These are phyloP conservation scores for Dendryphion nanum DNA, from an alignment of 2,329 filamentous ascomycete genomes.

Conservation along the genomic window DNA sequence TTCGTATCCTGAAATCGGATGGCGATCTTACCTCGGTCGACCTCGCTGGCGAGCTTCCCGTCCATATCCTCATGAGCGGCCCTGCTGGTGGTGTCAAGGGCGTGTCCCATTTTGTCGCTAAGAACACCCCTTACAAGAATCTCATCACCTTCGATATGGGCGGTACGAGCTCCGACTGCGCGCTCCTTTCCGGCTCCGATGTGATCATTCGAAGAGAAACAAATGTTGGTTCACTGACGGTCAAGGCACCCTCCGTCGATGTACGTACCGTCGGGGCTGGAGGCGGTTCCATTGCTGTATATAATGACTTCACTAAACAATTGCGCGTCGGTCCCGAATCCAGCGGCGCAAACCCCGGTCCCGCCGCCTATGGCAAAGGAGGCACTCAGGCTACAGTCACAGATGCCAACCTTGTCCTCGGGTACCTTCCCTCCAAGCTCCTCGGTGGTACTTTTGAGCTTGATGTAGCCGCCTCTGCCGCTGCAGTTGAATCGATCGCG, in stretches of 20 bases:
- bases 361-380: conserved; percentile 51
- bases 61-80: conserved; percentile 52
- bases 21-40: conserved; percentile 48
- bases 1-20: conserved; percentile 52
- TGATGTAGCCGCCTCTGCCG: conserved; percentile 43
- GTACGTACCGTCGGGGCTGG: conserved; percentile 52
- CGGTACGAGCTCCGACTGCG: conserved; percentile 52
- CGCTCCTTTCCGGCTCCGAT: conserved; percentile 45
- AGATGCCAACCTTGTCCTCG: conserved; percentile 50
- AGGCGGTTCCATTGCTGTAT: conserved; percentile 50
- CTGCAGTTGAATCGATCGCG: conserved; percentile 45
- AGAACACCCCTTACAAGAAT: conserved; percentile 48
- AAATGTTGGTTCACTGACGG: conserved; percentile 44
- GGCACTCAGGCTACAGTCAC: conserved; percentile 49
- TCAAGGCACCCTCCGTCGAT: conserved; percentile 49
- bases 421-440: conserved; percentile 48
- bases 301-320: conserved; percentile 48
- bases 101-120: conserved; percentile 47
- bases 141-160: conserved; percentile 53
- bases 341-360: conserved; percentile 49
- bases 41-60: conserved; percentile 47
- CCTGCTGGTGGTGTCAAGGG: conserved; percentile 52
- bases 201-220: conserved; percentile 48
- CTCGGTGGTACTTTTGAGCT: conserved; percentile 48
- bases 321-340: conserved; percentile 54